These are phyloP conservation scores for Exophiala sp. DNA, from an alignment of 2,329 filamentous ascomycete genomes.

Conservation along the genomic window DNA sequence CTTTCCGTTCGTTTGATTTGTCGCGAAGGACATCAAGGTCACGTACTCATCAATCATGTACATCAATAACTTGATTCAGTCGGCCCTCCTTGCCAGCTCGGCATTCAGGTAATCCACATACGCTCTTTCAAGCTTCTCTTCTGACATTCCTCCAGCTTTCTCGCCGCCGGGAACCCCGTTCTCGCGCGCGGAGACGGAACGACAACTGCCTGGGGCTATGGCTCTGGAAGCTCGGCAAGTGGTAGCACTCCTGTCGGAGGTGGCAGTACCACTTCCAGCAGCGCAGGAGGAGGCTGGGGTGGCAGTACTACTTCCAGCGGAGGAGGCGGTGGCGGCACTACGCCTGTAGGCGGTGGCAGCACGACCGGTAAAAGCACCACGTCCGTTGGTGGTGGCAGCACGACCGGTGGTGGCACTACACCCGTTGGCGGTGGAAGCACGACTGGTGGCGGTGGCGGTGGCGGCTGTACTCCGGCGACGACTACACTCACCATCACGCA, in stretches of 20 bases:
- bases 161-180: neutral
- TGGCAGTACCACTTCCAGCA: neutral
- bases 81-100: constrained; percentile 1
- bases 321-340: neutral
- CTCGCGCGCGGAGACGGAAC: constrained; percentile 1
- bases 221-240: neutral
- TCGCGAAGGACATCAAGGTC: neutral
- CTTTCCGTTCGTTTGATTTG: constrained; percentile 1
- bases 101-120: neutral
- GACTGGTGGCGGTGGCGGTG: neutral
- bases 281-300: neutral
- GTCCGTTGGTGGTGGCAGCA: neutral
- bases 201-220: neutral
- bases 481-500: neutral
- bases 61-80: constrained; percentile 1
- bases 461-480: neutral
- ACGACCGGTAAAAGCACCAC: neutral
- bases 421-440: neutral
- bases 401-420: neutral
- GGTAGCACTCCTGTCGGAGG: neutral
- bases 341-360: neutral
- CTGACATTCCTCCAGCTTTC: neutral
- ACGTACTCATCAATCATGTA: neutral
- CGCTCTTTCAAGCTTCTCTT: neutral
- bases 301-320: neutral